These are phyloP conservation scores for Cladosporium colombiae DNA, from an alignment of 2,329 filamentous ascomycete species.

Conservation along the genomic window DNA sequence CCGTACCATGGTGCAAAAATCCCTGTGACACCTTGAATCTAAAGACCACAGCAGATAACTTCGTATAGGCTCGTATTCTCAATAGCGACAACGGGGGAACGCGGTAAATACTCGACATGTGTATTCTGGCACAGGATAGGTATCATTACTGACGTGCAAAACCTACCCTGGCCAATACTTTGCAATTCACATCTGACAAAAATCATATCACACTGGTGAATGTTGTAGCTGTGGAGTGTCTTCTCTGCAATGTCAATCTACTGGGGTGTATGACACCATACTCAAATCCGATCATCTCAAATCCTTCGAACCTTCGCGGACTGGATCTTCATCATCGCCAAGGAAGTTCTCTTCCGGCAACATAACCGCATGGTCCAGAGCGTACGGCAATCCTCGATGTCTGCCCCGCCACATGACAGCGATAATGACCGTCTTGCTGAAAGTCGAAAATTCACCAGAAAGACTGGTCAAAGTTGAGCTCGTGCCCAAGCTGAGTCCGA, in stretches of 20 bases:
- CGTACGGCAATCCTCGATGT: constrained; percentile 61
- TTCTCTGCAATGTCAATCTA: not conserved
- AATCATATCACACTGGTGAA: not conserved
- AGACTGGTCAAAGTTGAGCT: constrained; percentile 42
- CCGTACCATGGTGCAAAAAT: too few relatives aligned
- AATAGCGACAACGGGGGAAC: too few relatives aligned
- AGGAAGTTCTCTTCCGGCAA: constrained; percentile 38
- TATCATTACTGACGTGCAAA: not conserved
- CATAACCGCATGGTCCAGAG: constrained; percentile 66
- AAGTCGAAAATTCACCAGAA: constrained; percentile 71
- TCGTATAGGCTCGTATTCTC: not conserved
- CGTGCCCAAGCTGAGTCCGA: constrained; percentile 36
- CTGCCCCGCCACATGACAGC: constrained; percentile 63
- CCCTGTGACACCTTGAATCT: too few relatives aligned
- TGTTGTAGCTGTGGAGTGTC: not conserved
- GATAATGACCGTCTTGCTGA: constrained; percentile 64
- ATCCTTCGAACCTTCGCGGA: not conserved
- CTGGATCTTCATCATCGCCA: not conserved
- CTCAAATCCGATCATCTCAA: not conserved
- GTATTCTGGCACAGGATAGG: too few relatives aligned
- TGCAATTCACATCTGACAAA: not conserved
- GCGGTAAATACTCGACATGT: too few relatives aligned
- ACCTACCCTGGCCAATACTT: not conserved
- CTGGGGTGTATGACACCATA: not conserved
- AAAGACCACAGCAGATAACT: too few relatives aligned